A percentile compares a stretch with the other conserved stretches of the same genome.
These are phyloP conservation scores for Fusarium citri DNA, from an alignment of 2,329 filamentous ascomycete species.

Conservation along the genomic window DNA sequence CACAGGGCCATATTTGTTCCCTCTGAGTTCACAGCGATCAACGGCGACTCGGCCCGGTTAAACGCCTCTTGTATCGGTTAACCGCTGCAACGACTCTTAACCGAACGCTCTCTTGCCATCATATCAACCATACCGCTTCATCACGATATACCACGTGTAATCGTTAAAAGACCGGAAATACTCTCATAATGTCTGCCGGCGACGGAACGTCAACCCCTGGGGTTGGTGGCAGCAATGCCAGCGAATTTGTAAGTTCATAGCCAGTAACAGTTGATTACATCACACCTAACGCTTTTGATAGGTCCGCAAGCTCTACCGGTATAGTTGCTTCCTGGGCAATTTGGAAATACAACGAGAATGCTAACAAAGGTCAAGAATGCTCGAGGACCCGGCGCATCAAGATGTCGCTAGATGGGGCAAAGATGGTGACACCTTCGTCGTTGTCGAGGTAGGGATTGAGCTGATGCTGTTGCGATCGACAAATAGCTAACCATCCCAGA, in stretches of 20 bases:
- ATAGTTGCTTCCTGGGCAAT: constrained; percentile 47
- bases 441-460: constrained; percentile 79
- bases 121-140: constrained; percentile 3
- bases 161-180: constrained; percentile 2
- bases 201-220: constrained; percentile 51
- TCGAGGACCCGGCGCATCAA: constrained; percentile 93
- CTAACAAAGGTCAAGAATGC: constrained; percentile 68
- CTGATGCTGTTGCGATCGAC: constrained; percentile 17
- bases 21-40: constrained; percentile 16
- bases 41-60: constrained; percentile 31
- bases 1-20: neutral
- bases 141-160: constrained; percentile 8
- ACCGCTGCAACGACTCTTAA: constrained; percentile 20
- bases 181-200: constrained; percentile 50
- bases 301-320: constrained; percentile 99
- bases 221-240: constrained; percentile 79
- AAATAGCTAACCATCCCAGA: constrained; percentile 64
- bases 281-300: constrained; percentile 56
- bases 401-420: constrained; percentile 96
- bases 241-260: constrained; percentile 84
- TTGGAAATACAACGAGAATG: neutral
- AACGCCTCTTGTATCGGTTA: constrained; percentile 31
- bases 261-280: neutral
- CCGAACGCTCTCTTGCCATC: constrained; percentile 16
- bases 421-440: constrained; percentile 94